phyloP scores from a whole-genome alignment of 2,329 filamentous ascomycete genomes.

The Anisogramma anomala region DNA sequence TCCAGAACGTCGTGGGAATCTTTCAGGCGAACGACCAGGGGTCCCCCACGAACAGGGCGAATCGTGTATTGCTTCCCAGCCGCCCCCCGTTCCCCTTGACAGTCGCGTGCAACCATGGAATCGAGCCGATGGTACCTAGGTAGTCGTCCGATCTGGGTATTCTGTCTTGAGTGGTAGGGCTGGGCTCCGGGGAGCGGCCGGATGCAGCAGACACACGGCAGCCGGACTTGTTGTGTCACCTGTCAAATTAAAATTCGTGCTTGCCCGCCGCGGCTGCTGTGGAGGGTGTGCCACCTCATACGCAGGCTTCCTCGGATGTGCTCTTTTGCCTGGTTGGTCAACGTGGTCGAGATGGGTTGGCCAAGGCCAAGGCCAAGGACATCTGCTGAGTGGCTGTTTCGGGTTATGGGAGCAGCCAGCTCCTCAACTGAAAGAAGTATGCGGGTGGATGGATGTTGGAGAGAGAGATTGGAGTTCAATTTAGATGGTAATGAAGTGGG shows the following conservation, averaged over 20 bases:
- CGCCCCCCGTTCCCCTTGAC: no score
- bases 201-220: background rate
- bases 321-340: conserved; percentile 7
- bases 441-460: no score
- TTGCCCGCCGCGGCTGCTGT: conserved; percentile 4
- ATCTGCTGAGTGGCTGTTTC: background rate
- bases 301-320: conserved; percentile 3
- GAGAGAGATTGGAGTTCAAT: background rate
- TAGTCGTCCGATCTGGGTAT: background rate
- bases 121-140: background rate
- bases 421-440: no score
- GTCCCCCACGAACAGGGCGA: background rate
- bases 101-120: background rate
- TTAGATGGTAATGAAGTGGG: background rate
- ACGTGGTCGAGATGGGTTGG: background rate
- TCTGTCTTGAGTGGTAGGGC: background rate
- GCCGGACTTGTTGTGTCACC: background rate
- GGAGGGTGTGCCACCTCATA: conserved; percentile 9
- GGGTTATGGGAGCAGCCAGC: no score
- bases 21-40: background rate
- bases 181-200: background rate
- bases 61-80: background rate
- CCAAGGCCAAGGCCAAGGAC: background rate
- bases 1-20: no score
- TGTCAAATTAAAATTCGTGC: conserved; percentile 1